Percentiles rank a stretch among this genome's conserved stretches.
Conservation (phyloP, 805 yeast species). For the Wickerhamomyces pijperi region DNA sequence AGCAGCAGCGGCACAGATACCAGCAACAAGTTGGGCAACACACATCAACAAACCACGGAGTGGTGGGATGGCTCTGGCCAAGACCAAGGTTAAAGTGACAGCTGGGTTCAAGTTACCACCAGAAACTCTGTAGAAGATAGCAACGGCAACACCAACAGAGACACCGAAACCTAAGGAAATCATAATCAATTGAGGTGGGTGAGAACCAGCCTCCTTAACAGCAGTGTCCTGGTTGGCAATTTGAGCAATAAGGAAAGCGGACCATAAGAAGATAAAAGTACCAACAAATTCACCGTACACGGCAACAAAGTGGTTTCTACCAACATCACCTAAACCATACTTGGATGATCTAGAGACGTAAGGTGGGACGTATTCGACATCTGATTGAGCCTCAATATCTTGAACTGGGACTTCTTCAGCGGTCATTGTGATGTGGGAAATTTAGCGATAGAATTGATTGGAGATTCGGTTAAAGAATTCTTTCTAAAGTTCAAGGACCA, state of each 20-base stretch:
- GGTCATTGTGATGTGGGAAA: slow-evolving; percentile 1
- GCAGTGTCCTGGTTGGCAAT: slow-evolving; percentile 55
- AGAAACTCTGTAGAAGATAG: slow-evolving; percentile 60
- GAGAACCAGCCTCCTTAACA: slow-evolving; percentile 28
- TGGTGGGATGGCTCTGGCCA: slow-evolving; percentile 66
- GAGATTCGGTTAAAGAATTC: not conserved
- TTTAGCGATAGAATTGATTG: not conserved
- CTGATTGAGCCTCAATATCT: slow-evolving; percentile 30
- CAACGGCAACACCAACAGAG: slow-evolving; percentile 66
- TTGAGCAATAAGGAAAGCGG: slow-evolving; percentile 75
- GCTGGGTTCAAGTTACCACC: slow-evolving; percentile 92
- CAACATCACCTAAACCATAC: slow-evolving; percentile 29
- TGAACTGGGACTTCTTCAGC: slow-evolving; percentile 7
- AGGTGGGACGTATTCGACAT: slow-evolving; percentile 27
- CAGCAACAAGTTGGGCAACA: slow-evolving; percentile 65
- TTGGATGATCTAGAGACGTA: slow-evolving; percentile 21
- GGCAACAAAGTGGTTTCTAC: slow-evolving; percentile 58
- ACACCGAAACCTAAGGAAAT: slow-evolving; percentile 82
- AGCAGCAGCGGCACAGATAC: slow-evolving; percentile 89
- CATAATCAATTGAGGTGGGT: slow-evolving; percentile 64
- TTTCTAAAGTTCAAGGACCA: not conserved
- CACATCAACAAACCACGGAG: slow-evolving; percentile 56
- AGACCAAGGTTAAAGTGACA: slow-evolving; percentile 62
- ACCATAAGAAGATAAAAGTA: slow-evolving; percentile 74
- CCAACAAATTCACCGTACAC: slow-evolving; percentile 75